These are phyloP conservation scores for Diaporthe sp. DNA, from an alignment of 2,329 filamentous ascomycete genomes.

Conservation along the genomic window DNA sequence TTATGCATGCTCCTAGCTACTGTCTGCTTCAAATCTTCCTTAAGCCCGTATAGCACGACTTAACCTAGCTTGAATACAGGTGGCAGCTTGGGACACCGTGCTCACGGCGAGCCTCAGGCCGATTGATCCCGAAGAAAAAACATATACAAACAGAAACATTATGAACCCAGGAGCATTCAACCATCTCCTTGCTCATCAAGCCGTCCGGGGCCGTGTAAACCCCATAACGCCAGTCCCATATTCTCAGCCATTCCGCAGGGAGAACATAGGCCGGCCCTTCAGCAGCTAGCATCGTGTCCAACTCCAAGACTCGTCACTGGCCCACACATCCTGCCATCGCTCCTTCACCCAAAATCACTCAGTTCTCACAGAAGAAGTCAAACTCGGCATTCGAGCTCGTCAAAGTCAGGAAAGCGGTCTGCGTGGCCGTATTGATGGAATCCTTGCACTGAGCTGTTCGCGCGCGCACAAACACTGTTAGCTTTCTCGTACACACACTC, in stretches of 20 bases:
- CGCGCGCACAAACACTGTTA: not conserved
- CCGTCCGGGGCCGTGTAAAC: not conserved
- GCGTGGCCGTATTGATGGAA: conserved; percentile 45
- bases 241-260: not conserved
- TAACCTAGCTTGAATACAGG: not conserved
- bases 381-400: conserved; percentile 59
- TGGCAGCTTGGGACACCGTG: not conserved
- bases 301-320: not conserved
- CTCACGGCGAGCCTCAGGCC: not conserved
- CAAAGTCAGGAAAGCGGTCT: conserved; percentile 51
- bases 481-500: not conserved
- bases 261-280: not conserved
- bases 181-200: not conserved
- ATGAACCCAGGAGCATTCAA: not conserved
- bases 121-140: not conserved
- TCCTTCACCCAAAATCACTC: not conserved
- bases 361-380: conserved; percentile 58
- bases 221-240: conserved; percentile 3
- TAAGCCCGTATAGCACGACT: not conserved
- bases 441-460: conserved; percentile 56
- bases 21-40: not conserved
- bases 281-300: not conserved
- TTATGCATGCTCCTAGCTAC: no score
- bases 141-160: conserved; percentile 9
- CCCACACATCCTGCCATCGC: not conserved